Evolutionary conservation across 179 eudicot genomes (phyloP).

Genomic region (Amaranthus tricolor): DNA sequence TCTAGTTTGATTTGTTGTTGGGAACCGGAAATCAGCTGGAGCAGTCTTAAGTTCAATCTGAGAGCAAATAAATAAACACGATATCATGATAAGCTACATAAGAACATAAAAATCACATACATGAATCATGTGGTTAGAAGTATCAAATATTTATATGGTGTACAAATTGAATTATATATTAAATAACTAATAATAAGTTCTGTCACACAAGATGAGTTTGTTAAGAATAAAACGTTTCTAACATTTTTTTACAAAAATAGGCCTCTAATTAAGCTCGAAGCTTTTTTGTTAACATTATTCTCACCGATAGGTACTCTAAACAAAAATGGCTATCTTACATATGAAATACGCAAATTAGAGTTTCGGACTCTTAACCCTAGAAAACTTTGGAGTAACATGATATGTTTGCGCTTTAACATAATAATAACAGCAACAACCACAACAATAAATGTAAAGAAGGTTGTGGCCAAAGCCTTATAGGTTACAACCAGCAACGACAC

Average conservation of each 20-base stretch:
- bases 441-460: background rate
- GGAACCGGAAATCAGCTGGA: constrained; percentile 71
- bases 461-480: background rate
- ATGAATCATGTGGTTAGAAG: background rate
- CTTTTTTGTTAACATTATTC: background rate
- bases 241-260: background rate
- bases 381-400: background rate
- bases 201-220: background rate
- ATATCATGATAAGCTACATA: background rate
- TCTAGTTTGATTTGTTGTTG: constrained; percentile 64
- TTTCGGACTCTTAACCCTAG: background rate
- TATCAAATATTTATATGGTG: background rate
- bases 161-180: background rate
- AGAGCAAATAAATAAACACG: constrained; percentile 3
- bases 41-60: constrained; percentile 69
- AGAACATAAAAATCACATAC: background rate
- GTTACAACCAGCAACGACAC: background rate
- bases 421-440: background rate
- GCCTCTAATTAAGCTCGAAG: background rate
- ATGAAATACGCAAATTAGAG: background rate
- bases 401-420: background rate
- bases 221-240: background rate
- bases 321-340: background rate
- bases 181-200: background rate
- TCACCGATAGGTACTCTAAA: background rate